Evolutionary conservation across 2,329 filamentous ascomycete species (phyloP), one percentile per base, ranked within the genome.

Genomic region (Cadophora sp.): DNA sequence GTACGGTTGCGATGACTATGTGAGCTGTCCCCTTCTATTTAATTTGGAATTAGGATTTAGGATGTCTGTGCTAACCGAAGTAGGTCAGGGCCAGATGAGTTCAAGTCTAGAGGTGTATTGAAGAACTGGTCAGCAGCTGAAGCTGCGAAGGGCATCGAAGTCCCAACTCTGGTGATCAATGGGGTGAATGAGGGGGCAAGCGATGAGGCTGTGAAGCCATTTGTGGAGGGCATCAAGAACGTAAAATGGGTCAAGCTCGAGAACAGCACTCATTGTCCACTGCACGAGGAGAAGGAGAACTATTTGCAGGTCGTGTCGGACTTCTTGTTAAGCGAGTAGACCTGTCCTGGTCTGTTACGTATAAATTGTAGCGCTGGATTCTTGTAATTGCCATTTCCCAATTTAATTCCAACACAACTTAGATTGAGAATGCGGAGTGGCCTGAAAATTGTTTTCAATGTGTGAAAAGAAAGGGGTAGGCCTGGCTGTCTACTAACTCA

Each of bases 91-190:
- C 29, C 51, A 4, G 31, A 75, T 3, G 78, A 80, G 60, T 81
- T 83, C 70, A 72, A 71, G 14, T 73, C 79, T 37, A 76, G 76
- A 1, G 81, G 82, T 0, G 76, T 68, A n/a, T 69, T 83, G 34
- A 79, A 78, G 70, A 67, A 76, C 16, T 83, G 80, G 80, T 75
- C 73, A 51, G 74, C 79, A 14, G 75, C 72, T 4, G 73, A 76
- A 5, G 68, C 76, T 24, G 70, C 80, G 37, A 73, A 79, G 62
- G 74, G 77, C 29, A 80, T 83, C 65, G 74, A 75, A 0, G 77
- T 77, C 6, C 75, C 77, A 29, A 80, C 78, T 1, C 67, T 83
- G 51, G 70, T 83, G 1, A 76, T 82, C 62, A 82, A 83, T 71
- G 81, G 80, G 8, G 73, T 76, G 34, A 80, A 77, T 65, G 81